Evolutionary conservation across 2,329 filamentous ascomycete species (phyloP).

Genomic region (Penicillium sp.): DNA sequence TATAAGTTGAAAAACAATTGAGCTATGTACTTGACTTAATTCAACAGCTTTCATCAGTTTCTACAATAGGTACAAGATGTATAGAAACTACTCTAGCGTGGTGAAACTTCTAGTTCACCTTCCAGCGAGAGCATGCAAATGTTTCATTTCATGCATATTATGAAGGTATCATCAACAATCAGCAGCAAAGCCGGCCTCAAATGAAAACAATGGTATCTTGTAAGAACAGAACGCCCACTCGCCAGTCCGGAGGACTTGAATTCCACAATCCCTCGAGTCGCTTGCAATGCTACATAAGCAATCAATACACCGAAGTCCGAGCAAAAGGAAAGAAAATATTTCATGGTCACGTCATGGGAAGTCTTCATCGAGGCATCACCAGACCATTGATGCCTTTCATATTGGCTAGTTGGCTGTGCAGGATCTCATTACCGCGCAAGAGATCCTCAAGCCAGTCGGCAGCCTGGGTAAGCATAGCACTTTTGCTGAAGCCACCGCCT

Average conservation of each 20-base stretch:
- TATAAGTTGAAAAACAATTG: not conserved
- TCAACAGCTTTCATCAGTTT: not conserved
- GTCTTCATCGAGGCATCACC: conserved; percentile 35
- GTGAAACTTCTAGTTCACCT: too few relatives aligned
- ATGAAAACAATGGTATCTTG: conserved; percentile 19
- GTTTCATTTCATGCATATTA: not conserved
- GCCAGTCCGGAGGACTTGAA: conserved; percentile 5
- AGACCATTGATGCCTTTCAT: conserved; percentile 41
- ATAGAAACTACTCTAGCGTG: too few relatives aligned
- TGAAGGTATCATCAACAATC: not conserved
- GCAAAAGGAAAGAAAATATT: not conserved
- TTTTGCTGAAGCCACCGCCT: conserved; percentile 78
- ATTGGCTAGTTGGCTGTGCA: conserved; percentile 55
- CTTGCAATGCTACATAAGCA: conserved; percentile 14
- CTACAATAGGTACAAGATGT: not conserved
- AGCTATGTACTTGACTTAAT: not conserved
- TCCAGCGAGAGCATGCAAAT: not conserved
- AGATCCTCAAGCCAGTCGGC: conserved; percentile 76
- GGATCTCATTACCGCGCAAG: conserved; percentile 63
- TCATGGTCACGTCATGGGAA: conserved; percentile 22
- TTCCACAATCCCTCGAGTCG: conserved; percentile 23
- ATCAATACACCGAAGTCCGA: conserved; percentile 5
- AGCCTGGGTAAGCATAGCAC: conserved; percentile 70
- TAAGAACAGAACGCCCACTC: conserved; percentile 23
- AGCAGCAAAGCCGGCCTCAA: not conserved